phyloP scores from a whole-genome alignment of 2,329 filamentous ascomycete genomes.

The Bipolaris sorokiniana region DNA sequence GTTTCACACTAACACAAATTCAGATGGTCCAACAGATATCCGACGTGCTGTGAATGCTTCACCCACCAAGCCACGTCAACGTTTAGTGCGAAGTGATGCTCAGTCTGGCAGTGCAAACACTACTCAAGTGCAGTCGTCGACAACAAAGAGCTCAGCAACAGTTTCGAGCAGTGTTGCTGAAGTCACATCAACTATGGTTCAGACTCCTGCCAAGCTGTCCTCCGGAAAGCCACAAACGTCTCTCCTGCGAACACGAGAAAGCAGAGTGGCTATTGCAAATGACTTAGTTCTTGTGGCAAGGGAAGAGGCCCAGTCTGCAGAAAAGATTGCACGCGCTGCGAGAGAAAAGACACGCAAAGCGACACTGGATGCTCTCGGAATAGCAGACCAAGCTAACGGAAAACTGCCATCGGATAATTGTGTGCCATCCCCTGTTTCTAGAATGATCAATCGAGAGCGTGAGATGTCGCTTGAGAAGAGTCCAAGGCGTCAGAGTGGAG shows the following conservation, averaged over 20 bases:
- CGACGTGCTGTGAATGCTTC: conserved; percentile 19
- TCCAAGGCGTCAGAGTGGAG: conserved; percentile 12
- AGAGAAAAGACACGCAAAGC: background rate
- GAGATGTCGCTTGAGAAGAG: conserved; percentile 4
- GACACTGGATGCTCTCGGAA: background rate
- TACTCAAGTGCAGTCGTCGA: too few species aligned
- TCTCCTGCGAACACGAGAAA: background rate
- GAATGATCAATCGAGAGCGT: conserved; percentile 5
- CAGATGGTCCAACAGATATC: conserved; percentile 2
- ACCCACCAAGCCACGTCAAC: conserved; percentile 12
- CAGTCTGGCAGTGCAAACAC: too few species aligned
- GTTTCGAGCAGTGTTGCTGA: too few species aligned
- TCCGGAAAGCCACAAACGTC: background rate
- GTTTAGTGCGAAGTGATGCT: background rate
- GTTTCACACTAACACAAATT: background rate
- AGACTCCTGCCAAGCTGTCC: too few species aligned
- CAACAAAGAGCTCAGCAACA: too few species aligned
- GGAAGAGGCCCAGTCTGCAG: background rate
- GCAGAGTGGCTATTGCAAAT: background rate
- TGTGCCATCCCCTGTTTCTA: conserved; percentile 3
- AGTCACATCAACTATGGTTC: too few species aligned
- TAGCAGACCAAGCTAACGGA: background rate
- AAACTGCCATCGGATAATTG: background rate
- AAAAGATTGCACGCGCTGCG: background rate
- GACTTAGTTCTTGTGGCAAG: background rate